Base-by-base conservation (phyloP, 2,329 filamentous ascomycete genomes). In the Apiospora kogelbergensis region DNA sequence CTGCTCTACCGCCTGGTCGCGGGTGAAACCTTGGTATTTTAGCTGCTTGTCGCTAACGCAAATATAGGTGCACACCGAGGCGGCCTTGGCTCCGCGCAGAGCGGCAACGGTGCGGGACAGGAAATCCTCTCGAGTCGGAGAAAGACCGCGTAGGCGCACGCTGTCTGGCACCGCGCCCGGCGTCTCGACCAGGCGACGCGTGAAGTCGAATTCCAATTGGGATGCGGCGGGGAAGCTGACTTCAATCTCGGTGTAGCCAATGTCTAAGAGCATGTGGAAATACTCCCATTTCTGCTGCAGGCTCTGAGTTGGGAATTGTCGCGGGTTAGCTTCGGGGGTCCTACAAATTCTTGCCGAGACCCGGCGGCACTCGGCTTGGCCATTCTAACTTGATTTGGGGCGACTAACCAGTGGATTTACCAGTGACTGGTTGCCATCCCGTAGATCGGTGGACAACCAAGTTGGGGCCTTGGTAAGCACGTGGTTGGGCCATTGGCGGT, bases 391-490 rank as follows among this genome's bases (percentile, higher is more conserved):
- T 33, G 33, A 33, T 33, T 33, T 33, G 33, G 33, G 33, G 7
- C 33, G 33, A 33, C 33, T 33, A 33, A 33, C 33, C 33, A 33
- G 33, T 33, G 33, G 33, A 33, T 33, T 33, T 33, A 33, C 33
- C 33, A 33, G 33, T 33, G 33, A 33, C 7, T 33, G 33, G 33
- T 33, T 33, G 33, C 33, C 33, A 33, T 33, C 33, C 33, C 33
- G 33, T 33, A 33, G 33, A 33, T 33, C 33, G 33, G 33, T 33
- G 33, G 33, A 33, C 33, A 33, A 7, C 33, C 33, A 33, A 33
- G 33, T 33, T 44, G 90, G 90, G 66, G 89, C 85, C 11, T 66
- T 69, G 13, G 24, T 11, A 60, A 71, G 68, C 65, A 63, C 46
- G 24, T 45, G 57, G 65, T 53, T n/a, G 11, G 67, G 60, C 67